Conservation (phyloP, 805 yeast genomes). For the Candida yuanshanica region DNA sequence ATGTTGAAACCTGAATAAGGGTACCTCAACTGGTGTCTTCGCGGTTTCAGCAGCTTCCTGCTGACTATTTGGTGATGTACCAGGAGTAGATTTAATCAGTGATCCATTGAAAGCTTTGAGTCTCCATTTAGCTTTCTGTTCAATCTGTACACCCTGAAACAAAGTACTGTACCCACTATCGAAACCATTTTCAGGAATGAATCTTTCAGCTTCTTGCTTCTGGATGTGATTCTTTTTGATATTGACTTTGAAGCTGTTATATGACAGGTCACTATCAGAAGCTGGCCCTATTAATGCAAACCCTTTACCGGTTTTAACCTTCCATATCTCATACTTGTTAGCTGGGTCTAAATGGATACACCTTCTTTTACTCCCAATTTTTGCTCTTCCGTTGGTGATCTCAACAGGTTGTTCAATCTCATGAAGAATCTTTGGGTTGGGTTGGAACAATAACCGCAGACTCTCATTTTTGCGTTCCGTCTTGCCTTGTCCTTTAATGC, state of each 20-base stretch:
- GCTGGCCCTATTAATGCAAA: constrained; percentile 2
- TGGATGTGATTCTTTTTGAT: not conserved
- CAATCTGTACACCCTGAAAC: too few relatives aligned
- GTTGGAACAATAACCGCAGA: constrained; percentile 1
- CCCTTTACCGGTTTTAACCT: constrained; percentile 6
- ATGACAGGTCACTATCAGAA: not conserved
- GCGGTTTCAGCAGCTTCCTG: too few relatives aligned
- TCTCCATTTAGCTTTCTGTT: too few relatives aligned
- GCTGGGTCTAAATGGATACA: constrained; percentile 1
- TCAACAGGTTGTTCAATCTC: constrained; percentile 2
- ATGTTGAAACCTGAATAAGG: too few relatives aligned
- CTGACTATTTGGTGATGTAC: too few relatives aligned
- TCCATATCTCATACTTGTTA: not conserved
- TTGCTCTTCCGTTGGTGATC: constrained; percentile 3
- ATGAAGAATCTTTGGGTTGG: not conserved
- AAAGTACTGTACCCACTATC: too few relatives aligned
- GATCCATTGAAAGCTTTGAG: too few relatives aligned
- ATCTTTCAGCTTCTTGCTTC: too few relatives aligned
- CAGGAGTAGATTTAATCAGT: too few relatives aligned
- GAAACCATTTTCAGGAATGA: too few relatives aligned
- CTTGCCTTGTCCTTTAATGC: constrained; percentile 6
- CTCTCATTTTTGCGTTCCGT: constrained; percentile 1
- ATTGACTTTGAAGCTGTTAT: not conserved
- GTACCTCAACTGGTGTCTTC: too few relatives aligned
- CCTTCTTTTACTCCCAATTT: not conserved